Evolutionary conservation across 2,329 filamentous ascomycete species (phyloP), one percentile per base, ranked within the genome.

Genomic region (Nemania diffusa): DNA sequence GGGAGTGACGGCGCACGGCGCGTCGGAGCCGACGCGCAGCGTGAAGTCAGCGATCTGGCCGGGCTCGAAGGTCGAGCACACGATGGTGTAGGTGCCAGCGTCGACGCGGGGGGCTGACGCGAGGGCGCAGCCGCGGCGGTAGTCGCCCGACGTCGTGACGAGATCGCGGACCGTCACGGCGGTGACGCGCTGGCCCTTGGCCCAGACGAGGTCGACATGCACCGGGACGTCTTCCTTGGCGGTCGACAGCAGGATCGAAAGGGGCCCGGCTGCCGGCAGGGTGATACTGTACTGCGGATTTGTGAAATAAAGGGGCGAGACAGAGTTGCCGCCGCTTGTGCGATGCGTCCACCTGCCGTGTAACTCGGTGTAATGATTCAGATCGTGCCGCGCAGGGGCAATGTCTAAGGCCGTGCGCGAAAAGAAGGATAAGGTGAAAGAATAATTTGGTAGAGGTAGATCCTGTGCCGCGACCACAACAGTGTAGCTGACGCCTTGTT

Each of bases 41-140:
- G 85, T 88, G 75, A 97, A 98, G 56, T 85, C 84, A 3, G 91
- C 92, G 0, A 88, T 83, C 75, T 97, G 92, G 8, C 91, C 91
- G 0, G 91, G 86, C 69, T 97, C 93, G 77, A 97, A 98, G 0
- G 95, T 97, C 2, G 93, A 97, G 77, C 92, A 95, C 6, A 97
- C 91, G 63, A 97, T 85, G 0, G 93, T 97, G 78, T 98, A 99
- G 0, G 84, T 84, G 0, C 95, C 95, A 0, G 88, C 81, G 44
- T 90, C 88, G 20, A 97, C 81, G 22, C 82, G 70, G 75, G 74
- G 78, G 72, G 87, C 81, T 69, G 92, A 87, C 2, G 91, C 90
- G 34, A 94, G 83, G 3, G 92, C 92, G 76, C 91, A 92, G 29
- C 92, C 91, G 29, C 91, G 89, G 56, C 92, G 90, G 79, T 99